Evolutionary conservation across 257 asterid genomes (phyloP).

Genomic region (Solanum peruvianum): DNA sequence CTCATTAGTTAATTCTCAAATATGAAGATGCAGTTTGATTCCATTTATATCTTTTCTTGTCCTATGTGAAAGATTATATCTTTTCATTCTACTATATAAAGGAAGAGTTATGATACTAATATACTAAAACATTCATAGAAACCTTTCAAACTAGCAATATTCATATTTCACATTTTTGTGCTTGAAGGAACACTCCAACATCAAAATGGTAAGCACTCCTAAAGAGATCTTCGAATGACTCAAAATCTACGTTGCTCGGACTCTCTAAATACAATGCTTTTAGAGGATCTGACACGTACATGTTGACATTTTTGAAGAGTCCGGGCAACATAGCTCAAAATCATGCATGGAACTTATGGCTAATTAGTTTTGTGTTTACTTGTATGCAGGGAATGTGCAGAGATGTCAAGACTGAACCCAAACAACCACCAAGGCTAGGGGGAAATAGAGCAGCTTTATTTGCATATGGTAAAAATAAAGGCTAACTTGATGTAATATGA

Average conservation of each 20-base stretch:
- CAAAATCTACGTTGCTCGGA: background rate
- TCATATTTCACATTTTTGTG: background rate
- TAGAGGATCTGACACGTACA: background rate
- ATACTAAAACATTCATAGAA: background rate
- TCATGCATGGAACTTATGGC: background rate
- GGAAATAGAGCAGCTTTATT: constrained; percentile 40
- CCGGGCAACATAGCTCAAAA: background rate
- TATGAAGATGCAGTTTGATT: constrained; percentile 8
- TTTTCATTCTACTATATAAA: constrained; percentile 2
- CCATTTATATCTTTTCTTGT: constrained; percentile 12
- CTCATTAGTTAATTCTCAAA: background rate
- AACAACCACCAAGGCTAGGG: constrained; percentile 25
- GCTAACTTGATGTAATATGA: background rate
- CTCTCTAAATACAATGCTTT: background rate
- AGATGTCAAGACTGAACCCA: constrained; percentile 8
- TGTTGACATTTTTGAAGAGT: background rate
- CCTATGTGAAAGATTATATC: background rate
- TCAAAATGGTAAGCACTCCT: constrained; percentile 8
- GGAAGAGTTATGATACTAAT: background rate
- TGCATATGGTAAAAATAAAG: constrained; percentile 23
- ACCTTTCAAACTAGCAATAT: background rate
- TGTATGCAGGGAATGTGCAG: constrained; percentile 25
- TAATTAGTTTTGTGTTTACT: background rate
- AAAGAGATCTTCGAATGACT: background rate
- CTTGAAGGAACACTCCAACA: background rate